phyloP scores from a whole-genome alignment of 306 rosid species.

The Gynostemma pentaphyllum region DNA sequence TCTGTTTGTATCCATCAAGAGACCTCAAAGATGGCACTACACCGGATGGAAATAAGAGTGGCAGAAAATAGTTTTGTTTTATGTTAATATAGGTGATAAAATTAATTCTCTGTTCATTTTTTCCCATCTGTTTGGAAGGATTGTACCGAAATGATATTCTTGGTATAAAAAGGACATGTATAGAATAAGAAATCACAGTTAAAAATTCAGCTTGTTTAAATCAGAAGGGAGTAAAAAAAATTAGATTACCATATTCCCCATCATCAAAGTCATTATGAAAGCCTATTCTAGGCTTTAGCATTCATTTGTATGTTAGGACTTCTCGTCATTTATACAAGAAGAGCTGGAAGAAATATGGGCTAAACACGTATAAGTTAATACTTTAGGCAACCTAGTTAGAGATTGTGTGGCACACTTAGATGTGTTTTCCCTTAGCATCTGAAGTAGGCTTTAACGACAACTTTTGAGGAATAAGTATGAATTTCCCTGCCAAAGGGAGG shows the following conservation, averaged over 20 bases:
- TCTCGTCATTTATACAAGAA: no score
- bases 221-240: background rate
- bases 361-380: background rate
- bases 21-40: no score
- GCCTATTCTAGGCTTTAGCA: background rate
- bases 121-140: background rate
- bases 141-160: background rate
- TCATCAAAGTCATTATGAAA: background rate
- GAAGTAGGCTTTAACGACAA: background rate
- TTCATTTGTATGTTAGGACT: background rate
- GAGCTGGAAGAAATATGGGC: background rate
- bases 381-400: constrained; percentile 2
- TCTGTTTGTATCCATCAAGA: no score
- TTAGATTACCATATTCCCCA: background rate
- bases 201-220: no score
- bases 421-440: background rate
- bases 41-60: no score
- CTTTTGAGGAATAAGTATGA: background rate
- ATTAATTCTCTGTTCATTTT: no score
- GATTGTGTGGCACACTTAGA: background rate
- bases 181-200: no score
- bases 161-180: background rate
- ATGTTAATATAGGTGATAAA: no score
- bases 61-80: no score
- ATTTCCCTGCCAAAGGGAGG: background rate